Conservation (phyloP, 805 yeast species). For the Candida hungchunana region DNA sequence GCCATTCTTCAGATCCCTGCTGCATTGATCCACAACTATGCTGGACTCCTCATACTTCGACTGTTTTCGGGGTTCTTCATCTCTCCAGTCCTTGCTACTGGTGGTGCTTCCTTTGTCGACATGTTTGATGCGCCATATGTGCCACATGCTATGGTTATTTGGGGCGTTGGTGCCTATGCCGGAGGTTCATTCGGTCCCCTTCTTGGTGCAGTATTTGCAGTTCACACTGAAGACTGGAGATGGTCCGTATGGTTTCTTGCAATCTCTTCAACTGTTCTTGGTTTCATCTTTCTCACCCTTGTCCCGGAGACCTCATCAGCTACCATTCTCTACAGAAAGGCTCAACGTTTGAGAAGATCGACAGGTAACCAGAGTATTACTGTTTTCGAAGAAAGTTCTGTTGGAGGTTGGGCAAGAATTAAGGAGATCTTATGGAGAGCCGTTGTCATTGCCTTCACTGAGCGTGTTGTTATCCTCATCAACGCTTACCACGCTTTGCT, state of each 20-base stretch:
- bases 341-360: slow-evolving; percentile 39
- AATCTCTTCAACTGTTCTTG: slow-evolving; percentile 36
- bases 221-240: slow-evolving; percentile 44
- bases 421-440: slow-evolving; percentile 44
- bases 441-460: slow-evolving; percentile 41
- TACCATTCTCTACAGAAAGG: slow-evolving; percentile 44
- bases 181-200: slow-evolving; percentile 58
- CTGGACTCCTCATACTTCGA: slow-evolving; percentile 46
- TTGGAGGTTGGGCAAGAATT: slow-evolving; percentile 29
- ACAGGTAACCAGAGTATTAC: slow-evolving; percentile 47
- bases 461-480: slow-evolving; percentile 54
- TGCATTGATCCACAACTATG: slow-evolving; percentile 47
- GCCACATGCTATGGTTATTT: slow-evolving; percentile 44
- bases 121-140: slow-evolving; percentile 37
- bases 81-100: slow-evolving; percentile 53
- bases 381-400: slow-evolving; percentile 28
- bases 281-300: slow-evolving; percentile 34
- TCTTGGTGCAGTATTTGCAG: slow-evolving; percentile 47
- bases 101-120: slow-evolving; percentile 56
- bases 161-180: slow-evolving; percentile 50
- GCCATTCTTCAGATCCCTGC: slow-evolving; percentile 51
- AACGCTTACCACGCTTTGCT: slow-evolving; percentile 47
- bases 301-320: slow-evolving; percentile 48
- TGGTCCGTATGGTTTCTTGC: slow-evolving; percentile 51
- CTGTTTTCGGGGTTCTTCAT: slow-evolving; percentile 52